Base-by-base conservation (phyloP, 1,284 basidiomycete species). In the Ganoderma lingzhi region DNA sequence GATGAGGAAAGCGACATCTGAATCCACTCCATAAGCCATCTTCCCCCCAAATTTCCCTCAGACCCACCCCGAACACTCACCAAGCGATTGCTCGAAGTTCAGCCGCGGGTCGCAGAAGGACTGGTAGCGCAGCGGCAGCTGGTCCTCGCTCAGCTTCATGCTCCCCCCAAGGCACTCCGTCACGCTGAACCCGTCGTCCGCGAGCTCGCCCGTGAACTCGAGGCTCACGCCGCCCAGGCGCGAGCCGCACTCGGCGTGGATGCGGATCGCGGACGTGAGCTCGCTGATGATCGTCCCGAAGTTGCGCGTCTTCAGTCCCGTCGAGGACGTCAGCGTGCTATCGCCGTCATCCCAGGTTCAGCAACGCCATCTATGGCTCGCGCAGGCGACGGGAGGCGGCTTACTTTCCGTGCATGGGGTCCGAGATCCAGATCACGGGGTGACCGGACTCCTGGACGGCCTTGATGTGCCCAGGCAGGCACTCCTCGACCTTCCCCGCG, bases 391-490 rank as follows among this genome's bases (percentile, higher is more conserved):
- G n/a, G n/a, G n/a, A n/a, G n/a, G n/a, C n/a, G n/a, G n/a, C n/a
- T n/a, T n/a, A 94, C 93, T 96, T 96, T 83, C 95, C 95, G 76
- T 97, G 96, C 97, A 99, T 99, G 1, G 97, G 96, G 82, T 99
- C 97, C 77, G 95, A 98, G 65, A 97, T 89, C 93, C 96, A 98
- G 35, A 93, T 90, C 2, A 98, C 95, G 3, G 93, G 91, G 78
- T 99, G 96, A 0, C 88, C 88, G 1, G 95, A 94, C 65, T 82
- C 76, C 77, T 93, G 90, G 17, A 99, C 96, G 1, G 92, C 93
- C n/a, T 83, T 82, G 78, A 99, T 97, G 78, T 98, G 96, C 0
- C 80, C 85, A 0, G 96, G 87, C 6, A 99, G 90, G 77, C 92
- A 87, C 35, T 88, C 80, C 68, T 92, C 91, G 71, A 97, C 89